Percentiles rank a stretch among this genome's conserved stretches.
Conservation (phyloP, 208 protist species). For the Acanthamoeba rhysodes region DNA sequence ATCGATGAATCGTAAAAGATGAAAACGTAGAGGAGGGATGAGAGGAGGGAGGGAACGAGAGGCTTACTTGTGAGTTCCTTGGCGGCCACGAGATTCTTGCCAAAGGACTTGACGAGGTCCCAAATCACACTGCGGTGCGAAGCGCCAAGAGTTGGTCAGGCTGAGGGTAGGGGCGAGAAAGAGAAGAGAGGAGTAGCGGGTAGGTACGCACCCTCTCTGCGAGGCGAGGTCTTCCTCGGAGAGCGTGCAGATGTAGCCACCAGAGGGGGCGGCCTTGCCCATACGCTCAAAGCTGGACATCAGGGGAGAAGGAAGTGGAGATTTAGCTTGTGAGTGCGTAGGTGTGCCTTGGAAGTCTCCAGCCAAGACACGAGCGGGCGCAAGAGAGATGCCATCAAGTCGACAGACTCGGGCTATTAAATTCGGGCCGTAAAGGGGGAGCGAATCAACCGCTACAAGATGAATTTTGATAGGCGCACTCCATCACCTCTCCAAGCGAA, state of each 20-base stretch:
- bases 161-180: not conserved
- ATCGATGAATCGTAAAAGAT: not conserved
- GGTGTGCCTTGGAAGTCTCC: too few species aligned
- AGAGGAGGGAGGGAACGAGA: not conserved
- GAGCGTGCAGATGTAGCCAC: slow-evolving; percentile 45
- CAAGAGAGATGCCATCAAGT: too few species aligned
- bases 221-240: slow-evolving; percentile 30
- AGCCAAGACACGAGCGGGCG: too few species aligned
- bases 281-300: slow-evolving; percentile 38
- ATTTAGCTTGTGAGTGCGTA: not conserved
- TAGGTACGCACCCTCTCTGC: not conserved
- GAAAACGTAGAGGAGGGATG: not conserved
- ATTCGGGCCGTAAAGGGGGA: too few species aligned
- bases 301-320: not conserved
- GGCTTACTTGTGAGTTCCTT: slow-evolving; percentile 81
- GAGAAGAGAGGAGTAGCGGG: not conserved
- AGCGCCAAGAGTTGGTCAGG: not conserved
- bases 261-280: not conserved
- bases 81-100: slow-evolving; percentile 78
- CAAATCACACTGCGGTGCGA: slow-evolving; percentile 76
- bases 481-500: too few species aligned
- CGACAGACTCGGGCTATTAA: too few species aligned
- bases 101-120: slow-evolving; percentile 80
- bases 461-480: too few species aligned
- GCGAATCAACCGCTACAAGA: too few species aligned